Base-by-base conservation (phyloP, 1,284 basidiomycete species). In the Leccinum fuscescens region DNA sequence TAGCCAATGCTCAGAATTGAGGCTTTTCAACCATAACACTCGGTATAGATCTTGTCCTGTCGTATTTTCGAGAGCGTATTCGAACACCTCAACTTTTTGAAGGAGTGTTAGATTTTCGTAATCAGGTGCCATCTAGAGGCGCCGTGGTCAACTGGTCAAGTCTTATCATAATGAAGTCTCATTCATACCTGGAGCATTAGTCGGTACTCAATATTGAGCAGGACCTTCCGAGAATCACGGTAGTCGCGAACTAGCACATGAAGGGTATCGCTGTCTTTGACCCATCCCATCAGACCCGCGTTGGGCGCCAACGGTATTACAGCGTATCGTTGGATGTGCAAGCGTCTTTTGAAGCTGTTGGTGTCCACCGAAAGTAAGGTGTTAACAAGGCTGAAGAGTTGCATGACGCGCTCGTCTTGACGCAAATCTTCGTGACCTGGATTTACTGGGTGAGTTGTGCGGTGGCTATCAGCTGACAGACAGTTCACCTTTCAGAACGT, bases 381-480 rank as follows among this genome's bases (percentile, higher is more conserved):
- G 76, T 99, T 99, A 73, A 99, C 93, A 56, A 99, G 86, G 60
- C 96, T 93, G 76, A 99, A 99, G 11, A 99, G 83, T 75, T 99
- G 97, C 97, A 99, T 99, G 62, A 99, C 97, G 63, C 97, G 86
- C 74, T 99, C 97, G 74, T 99, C 97, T 77, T 99, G 97, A 56
- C 97, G 94, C 65, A 99, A 80, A 79, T 99, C 97, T 77, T 99
- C 97, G 76, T 98, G 96, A n/a, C 93, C 92, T 93, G 63, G 37
- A 20, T 42, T 31, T 12, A 3, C 20, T 12, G 3, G 46, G 44
- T 73, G 24, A 60, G 60, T 22, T 9, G 29, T 42, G 42, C 31
- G 12, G 42, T 29, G 12, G 24, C 12, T 4, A 37, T 33, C 14
- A 42, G 11, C 29, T 12, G 14, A 31, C 24, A 12, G 2, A 42